Evolutionary conservation across 805 yeast genomes (phyloP).

Genomic region (Wickerhamomyces strasburgensis): DNA sequence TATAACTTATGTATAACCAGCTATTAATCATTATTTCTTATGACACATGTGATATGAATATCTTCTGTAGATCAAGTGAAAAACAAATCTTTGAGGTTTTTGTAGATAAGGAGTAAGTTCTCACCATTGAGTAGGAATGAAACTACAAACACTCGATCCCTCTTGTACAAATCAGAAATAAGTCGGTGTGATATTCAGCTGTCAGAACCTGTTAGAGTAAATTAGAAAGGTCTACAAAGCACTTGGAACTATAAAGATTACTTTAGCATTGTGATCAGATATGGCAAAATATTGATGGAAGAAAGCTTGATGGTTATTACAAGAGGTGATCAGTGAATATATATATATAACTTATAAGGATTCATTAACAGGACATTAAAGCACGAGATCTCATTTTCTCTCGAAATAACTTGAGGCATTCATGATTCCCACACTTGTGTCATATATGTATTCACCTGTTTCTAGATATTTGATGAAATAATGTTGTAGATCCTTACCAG

Average conservation of each 20-base stretch:
- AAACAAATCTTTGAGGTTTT: not conserved
- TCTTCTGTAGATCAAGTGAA: too few species aligned
- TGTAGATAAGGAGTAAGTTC: not conserved
- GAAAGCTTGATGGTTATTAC: too few species aligned
- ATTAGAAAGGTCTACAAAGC: too few species aligned
- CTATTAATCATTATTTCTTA: too few species aligned
- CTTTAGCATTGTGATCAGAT: too few species aligned
- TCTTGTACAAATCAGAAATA: not conserved
- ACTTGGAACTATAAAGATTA: too few species aligned
- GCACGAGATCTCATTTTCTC: conserved; percentile 38
- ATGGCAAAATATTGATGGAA: too few species aligned
- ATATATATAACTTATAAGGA: not conserved
- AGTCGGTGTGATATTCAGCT: too few species aligned
- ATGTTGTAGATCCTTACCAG: conserved; percentile 41
- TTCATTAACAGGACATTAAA: too few species aligned
- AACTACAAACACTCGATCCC: not conserved
- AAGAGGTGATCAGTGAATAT: not conserved
- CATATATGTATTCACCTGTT: conserved; percentile 81
- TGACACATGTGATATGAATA: too few species aligned
- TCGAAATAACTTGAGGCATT: conserved; percentile 70
- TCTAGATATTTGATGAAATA: conserved; percentile 66
- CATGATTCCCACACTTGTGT: conserved; percentile 63
- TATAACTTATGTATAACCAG: too few species aligned
- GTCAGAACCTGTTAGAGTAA: too few species aligned
- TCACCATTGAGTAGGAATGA: not conserved